Percentiles rank a stretch among this genome's conserved stretches.
phyloP scores from a whole-genome alignment of 1,284 basidiomycete genomes.

The Puccinia polysora region DNA sequence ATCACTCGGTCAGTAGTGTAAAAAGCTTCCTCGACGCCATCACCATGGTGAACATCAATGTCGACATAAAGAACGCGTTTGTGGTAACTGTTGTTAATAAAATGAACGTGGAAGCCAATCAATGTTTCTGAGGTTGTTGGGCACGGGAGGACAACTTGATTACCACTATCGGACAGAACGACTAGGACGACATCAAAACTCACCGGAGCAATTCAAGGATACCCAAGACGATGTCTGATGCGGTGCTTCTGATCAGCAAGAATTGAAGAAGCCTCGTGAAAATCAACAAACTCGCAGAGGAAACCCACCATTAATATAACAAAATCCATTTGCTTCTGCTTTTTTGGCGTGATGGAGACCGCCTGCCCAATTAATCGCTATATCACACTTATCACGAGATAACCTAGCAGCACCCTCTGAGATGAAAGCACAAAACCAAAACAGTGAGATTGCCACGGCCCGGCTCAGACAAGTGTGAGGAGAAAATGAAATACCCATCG shows the following conservation, averaged over 20 bases:
- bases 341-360: conserved; percentile 98
- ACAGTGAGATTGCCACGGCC: background rate
- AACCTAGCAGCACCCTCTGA: conserved; percentile 94
- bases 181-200: conserved; percentile 45
- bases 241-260: too few species aligned
- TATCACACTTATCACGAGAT: conserved; percentile 95
- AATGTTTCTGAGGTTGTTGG: background rate
- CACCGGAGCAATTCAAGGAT: conserved; percentile 87
- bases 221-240: conserved; percentile 94
- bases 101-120: background rate
- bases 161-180: background rate
- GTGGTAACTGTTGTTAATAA: conserved; percentile 65
- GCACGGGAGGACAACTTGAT: background rate
- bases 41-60: conserved; percentile 97
- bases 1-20: conserved; percentile 98
- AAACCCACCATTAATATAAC: conserved; percentile 84
- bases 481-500: conserved; percentile 71
- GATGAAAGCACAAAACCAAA: background rate
- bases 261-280: conserved; percentile 4
- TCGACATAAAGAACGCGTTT: conserved; percentile 94
- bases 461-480: background rate
- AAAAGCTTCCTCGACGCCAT: conserved; percentile 98
- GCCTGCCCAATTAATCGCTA: conserved; percentile 97
- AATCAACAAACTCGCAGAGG: background rate
- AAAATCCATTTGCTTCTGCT: conserved; percentile 96